These are phyloP conservation scores for Lodderomyces beijingensis DNA, from an alignment of 1,139 yeast species.

Conservation along the genomic window DNA sequence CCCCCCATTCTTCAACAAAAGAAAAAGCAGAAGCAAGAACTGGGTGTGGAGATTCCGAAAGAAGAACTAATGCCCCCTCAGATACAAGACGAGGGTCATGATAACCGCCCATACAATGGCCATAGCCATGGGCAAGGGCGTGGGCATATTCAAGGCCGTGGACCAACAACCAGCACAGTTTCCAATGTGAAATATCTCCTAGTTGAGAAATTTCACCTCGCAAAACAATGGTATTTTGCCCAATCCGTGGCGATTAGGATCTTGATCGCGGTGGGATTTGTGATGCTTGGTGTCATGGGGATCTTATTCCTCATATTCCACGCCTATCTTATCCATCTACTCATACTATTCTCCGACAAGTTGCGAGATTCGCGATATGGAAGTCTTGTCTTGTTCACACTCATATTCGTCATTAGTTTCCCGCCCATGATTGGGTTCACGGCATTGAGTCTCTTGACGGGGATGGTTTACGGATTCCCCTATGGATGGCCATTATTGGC, in stretches of 20 bases:
- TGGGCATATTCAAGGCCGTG: no score
- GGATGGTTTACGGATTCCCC: conserved; percentile 81
- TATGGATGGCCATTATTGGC: conserved; percentile 79
- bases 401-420: conserved; percentile 50
- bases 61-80: no score
- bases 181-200: not conserved
- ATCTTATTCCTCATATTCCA: conserved; percentile 45
- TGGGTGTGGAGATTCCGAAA: no score
- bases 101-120: no score
- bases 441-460: conserved; percentile 61
- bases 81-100: no score
- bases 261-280: conserved; percentile 11
- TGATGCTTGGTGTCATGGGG: conserved; percentile 19
- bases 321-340: conserved; percentile 35
- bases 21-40: no score
- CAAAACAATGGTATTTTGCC: conserved; percentile 17
- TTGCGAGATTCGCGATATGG: conserved; percentile 50
- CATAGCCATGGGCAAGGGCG: no score
- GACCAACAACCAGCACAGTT: no score
- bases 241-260: conserved; percentile 17
- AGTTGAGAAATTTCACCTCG: not conserved
- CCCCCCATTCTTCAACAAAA: no score
- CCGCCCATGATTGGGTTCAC: conserved; percentile 91
- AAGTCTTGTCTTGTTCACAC: conserved; percentile 45
- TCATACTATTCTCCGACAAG: conserved; percentile 44